Evolutionary conservation across 257 asterid species (phyloP).

Genomic region (Solanum paucissectum): DNA sequence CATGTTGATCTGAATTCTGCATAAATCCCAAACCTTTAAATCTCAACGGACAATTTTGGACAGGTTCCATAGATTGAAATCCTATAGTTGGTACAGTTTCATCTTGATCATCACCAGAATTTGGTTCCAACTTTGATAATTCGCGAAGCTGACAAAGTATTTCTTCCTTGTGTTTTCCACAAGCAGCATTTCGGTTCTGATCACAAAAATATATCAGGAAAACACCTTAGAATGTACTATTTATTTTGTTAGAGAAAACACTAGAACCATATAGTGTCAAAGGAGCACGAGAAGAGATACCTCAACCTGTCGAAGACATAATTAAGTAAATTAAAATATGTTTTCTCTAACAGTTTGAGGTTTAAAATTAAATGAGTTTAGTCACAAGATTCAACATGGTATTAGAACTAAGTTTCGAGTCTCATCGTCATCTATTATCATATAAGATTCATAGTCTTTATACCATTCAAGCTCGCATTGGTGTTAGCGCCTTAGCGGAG

Average conservation of each 20-base stretch:
- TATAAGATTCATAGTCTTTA: background rate
- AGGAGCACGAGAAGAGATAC: background rate
- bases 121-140: slow-evolving; percentile 57
- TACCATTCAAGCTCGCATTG: background rate
- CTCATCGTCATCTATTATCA: background rate
- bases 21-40: slow-evolving; percentile 16
- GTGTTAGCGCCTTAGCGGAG: background rate
- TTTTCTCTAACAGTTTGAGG: background rate
- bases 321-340: background rate
- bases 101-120: slow-evolving; percentile 30
- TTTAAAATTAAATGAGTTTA: background rate
- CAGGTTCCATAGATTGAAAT: slow-evolving; percentile 24
- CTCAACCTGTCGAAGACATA: background rate
- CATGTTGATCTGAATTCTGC: slow-evolving; percentile 16
- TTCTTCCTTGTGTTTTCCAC: slow-evolving; percentile 81
- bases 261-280: background rate
- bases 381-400: background rate
- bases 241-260: background rate
- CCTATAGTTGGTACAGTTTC: slow-evolving; percentile 25
- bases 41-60: slow-evolving; percentile 10
- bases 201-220: background rate
- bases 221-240: background rate
- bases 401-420: background rate
- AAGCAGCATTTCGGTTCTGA: slow-evolving; percentile 81
- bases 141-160: slow-evolving; percentile 67